Evolutionary conservation across 2,329 filamentous ascomycete species (phyloP), one percentile per base, ranked within the genome.

Genomic region (Rutstroemia sp.): DNA sequence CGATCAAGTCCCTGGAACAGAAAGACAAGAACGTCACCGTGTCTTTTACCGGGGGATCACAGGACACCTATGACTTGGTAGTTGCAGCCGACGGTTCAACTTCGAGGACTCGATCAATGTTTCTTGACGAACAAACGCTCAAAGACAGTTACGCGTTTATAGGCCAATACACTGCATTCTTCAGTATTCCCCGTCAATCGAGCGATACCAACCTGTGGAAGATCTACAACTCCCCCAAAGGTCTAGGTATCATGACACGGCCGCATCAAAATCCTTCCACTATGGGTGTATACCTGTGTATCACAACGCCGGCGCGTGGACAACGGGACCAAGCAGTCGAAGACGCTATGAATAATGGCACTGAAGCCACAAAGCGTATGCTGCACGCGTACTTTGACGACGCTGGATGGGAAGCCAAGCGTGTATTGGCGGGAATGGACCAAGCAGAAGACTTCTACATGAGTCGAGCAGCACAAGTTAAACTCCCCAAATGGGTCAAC

Each of bases 51-150:
- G 68, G 71, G 25, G 59, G 64, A 3, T 68, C 69, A 7, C 59
- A 68, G 5, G 50, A 69, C 4, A 62, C 71, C n/a, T 78, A 69
- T 58, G 76, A 78, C 55, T 71, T 80, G 3, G 72, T 80, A 16
- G 73, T 79, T 12, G 76, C 73, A 21, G 74, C 72, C 54, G 77
- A 79, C 57, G 77, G 77, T 1, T 65, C 74, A 10, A 74, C 70
- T 2, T 79, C 77, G 3, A 67, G 72, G 42, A 78, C 75, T 25
- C 70, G 77, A 46, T 73, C 74, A 2, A 68, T 78, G 8, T 74
- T 72, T 14, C 65, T 78, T 9, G 68, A 65, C 8, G 68, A 71
- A 48, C 71, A 75, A 50, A 62, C 76, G 56, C 65, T 76, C 25
- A 37, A 51, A 42, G 14, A 61, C 1, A 64, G 71, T 0, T 61